Percentiles rank a stretch among this genome's conserved stretches.
These are phyloP conservation scores for Kurtzmaniella cleridarum DNA, from an alignment of 805 yeast genomes.

Conservation along the genomic window DNA sequence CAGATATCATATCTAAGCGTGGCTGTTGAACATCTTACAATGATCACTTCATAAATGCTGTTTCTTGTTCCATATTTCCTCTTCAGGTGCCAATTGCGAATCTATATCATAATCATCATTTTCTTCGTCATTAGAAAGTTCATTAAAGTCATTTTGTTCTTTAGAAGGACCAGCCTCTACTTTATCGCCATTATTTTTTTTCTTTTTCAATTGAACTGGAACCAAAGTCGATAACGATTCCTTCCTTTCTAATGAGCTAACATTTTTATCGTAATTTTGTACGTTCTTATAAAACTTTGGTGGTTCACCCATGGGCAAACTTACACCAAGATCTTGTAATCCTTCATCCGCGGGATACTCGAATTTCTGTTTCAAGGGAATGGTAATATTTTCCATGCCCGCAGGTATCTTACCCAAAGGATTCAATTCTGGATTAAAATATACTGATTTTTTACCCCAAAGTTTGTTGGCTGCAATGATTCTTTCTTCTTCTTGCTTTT, in stretches of 20 bases:
- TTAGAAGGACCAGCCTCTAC: neutral
- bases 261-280: slow-evolving; percentile 22
- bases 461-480: slow-evolving; percentile 18
- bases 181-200: slow-evolving; percentile 2
- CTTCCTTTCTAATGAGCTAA: slow-evolving; percentile 1
- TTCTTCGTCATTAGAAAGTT: slow-evolving; percentile 2
- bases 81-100: slow-evolving; percentile 6
- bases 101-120: slow-evolving; percentile 4
- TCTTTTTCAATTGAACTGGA: slow-evolving; percentile 6
- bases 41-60: neutral
- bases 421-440: slow-evolving; percentile 63
- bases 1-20: too few species aligned
- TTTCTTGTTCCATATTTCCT: slow-evolving; percentile 3
- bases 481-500: slow-evolving; percentile 13
- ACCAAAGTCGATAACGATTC: slow-evolving; percentile 3
- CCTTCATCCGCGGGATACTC: slow-evolving; percentile 24
- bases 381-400: slow-evolving; percentile 1
- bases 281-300: slow-evolving; percentile 44
- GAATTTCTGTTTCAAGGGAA: slow-evolving; percentile 8
- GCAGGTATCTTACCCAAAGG: slow-evolving; percentile 54
- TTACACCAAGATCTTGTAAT: slow-evolving; percentile 20
- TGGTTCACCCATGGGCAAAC: slow-evolving; percentile 36
- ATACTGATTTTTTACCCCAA: slow-evolving; percentile 47
- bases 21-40: too few species aligned
- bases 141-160: neutral